Base-by-base conservation (phyloP, 2,329 filamentous ascomycete genomes). In the Ilyonectria destructans region DNA sequence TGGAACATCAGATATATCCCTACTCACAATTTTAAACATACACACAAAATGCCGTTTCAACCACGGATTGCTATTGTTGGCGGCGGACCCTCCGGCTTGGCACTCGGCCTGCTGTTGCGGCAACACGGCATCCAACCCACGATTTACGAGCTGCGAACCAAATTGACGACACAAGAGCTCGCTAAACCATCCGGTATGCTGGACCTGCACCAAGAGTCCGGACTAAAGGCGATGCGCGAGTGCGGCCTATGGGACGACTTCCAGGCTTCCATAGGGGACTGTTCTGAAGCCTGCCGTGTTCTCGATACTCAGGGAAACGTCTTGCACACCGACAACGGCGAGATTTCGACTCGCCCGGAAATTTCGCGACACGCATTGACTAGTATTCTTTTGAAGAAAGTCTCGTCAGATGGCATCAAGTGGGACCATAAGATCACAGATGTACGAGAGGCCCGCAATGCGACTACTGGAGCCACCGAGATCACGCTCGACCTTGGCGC, bases 121-220 rank as follows among this genome's bases (percentile, higher is more conserved):
- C 73, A 80, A 26, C 77, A 83, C 59, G 74, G 77, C 58, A 80
- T 88, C 49, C 74, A 84, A 1, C 82, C 82, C 69, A 83, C 81
- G 10, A 77, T 90, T 35, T 90, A 84, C 69, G 85, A 89, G 78
- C 77, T 62, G 5, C 58, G 63, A 17, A 45, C 45, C 80, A 33
- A 69, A 49, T 33, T 31, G 7, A 23, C 51, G 9, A 19, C 21
- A 58, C 80, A 85, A 29, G 49, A 77, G 10, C 77, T 80, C 5
- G 12, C 61, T 31, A 15, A 64, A 12, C 79, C 81, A 73, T 85
- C 86, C 17, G 87, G 87, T 6, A 85, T 79, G 17, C 81, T 90
- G 1, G 87, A 89, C 69, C 78, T 90, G 10, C 87, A 89, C 68
- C 81, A 81, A 0, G 70, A 78, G 1, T 84, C 83, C 0, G 87